Evolutionary conservation across 345 rosid species (phyloP), one percentile per base, ranked within the genome.

Genomic region (Melastoma malabathricum): DNA sequence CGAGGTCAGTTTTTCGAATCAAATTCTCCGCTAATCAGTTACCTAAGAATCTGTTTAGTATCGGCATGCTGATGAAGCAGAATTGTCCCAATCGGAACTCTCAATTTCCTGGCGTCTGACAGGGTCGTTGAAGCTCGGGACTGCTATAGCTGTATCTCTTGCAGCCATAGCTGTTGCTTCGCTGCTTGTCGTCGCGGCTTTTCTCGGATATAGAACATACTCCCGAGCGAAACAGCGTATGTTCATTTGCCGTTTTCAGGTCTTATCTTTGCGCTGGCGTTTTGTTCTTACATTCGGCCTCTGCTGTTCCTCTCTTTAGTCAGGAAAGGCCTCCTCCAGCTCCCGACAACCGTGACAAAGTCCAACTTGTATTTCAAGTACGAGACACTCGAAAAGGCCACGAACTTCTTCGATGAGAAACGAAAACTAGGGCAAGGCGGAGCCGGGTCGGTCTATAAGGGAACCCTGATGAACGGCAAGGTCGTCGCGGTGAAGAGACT

Each of bases 341-440:
- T 48, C 38, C 51, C 60, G 0, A 25, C 51, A 13, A 19, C 39
- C 18, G 48, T 57, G 3, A 48, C 27, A 15, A 48, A 41, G 53
- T 63, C 51, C 6, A 51, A 51, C 29, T 47, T 63, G 46, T 50
- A 46, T 52, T 63, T 50, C 56, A 63, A 51, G 44, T 63, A 63
- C 1, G 67, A 63, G 52, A 56, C 18, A 2, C 61, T 63, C 0
- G 61, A 63, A 47, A 63, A 63, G 56, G 67, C 67, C 6, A 63
- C 67, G 0, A 17, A 56, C 22, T 29, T 43, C 44, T 63, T 63
- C 12, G 47, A 50, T 9, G 47, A 46, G 0, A 50, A 56, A 0
- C 18, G 14, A 25, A 63, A 63, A 23, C 15, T 63, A 50, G 67
- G 67, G n/a, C 67, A 63, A 51, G 67, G 67, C 20, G 67, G 67